Percentiles rank a stretch among this genome's conserved stretches.
These are phyloP conservation scores for Paxillus involutus DNA, from an alignment of 768 basidiomycete species.

Conservation along the genomic window DNA sequence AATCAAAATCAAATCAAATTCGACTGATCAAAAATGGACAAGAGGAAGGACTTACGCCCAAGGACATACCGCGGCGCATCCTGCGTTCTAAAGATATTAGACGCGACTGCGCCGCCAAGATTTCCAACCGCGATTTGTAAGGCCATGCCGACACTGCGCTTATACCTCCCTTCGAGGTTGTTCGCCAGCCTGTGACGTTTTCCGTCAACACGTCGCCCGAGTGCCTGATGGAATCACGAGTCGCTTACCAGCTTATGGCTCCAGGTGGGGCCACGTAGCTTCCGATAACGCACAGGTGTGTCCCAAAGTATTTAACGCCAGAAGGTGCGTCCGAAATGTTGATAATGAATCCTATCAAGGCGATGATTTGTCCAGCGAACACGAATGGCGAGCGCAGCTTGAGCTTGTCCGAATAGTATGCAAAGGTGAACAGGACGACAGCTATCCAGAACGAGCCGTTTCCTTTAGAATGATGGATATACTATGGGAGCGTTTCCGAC, in stretches of 20 bases:
- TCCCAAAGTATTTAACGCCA: conserved; percentile 69
- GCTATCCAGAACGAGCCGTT: conserved; percentile 32
- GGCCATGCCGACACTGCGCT: conserved; percentile 64
- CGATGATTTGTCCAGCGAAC: conserved; percentile 46
- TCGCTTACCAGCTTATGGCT: conserved; percentile 51
- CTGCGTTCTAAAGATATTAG: conserved; percentile 56
- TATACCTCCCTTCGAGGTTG: conserved; percentile 51
- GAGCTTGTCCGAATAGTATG: conserved; percentile 54
- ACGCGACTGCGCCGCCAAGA: conserved; percentile 59
- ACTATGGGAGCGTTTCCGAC: conserved; percentile 13
- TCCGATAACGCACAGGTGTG: conserved; percentile 62
- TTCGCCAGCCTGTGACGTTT: conserved; percentile 1
- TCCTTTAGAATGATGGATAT: background rate
- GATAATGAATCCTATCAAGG: conserved; percentile 56
- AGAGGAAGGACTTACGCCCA: conserved; percentile 66
- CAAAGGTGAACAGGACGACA: conserved; percentile 47
- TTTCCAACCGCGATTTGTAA: conserved; percentile 69
- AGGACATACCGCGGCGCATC: conserved; percentile 60
- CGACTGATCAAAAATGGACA: background rate
- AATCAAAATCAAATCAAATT: no score
- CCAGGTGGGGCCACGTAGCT: conserved; percentile 59
- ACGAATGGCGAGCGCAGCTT: conserved; percentile 61
- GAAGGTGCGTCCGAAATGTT: conserved; percentile 52
- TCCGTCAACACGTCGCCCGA: background rate
- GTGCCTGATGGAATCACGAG: background rate